Conservation (phyloP, 2,329 filamentous ascomycete species). For the Xenosphaeropsis pyriputrescens region DNA sequence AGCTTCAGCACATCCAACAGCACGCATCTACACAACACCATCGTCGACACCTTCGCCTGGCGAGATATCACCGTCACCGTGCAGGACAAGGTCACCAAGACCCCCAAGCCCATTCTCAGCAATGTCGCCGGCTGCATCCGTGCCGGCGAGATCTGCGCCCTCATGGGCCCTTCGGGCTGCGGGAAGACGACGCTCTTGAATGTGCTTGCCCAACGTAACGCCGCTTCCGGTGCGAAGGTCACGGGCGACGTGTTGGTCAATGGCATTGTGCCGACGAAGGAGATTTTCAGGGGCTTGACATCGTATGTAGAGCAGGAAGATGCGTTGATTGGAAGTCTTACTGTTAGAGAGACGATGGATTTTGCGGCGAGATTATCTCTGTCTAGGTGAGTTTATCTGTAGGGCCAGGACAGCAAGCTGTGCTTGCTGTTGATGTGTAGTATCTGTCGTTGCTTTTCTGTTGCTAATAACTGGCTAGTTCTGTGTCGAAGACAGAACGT, state of each 20-base stretch:
- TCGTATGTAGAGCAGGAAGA: conserved; percentile 84
- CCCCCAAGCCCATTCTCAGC: conserved; percentile 46
- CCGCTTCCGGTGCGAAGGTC: conserved; percentile 36
- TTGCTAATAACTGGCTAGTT: conserved; percentile 12
- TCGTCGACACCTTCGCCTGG: conserved; percentile 53
- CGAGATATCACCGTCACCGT: conserved; percentile 52
- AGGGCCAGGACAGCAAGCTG: too few relatives aligned
- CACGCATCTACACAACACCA: conserved; percentile 42
- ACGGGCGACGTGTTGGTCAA: conserved; percentile 47
- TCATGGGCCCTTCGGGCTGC: conserved; percentile 64
- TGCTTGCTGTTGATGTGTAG: background rate
- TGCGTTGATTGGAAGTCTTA: conserved; percentile 66
- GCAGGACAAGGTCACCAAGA: conserved; percentile 52
- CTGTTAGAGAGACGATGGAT: conserved; percentile 63
- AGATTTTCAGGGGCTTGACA: conserved; percentile 48
- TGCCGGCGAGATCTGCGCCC: conserved; percentile 57
- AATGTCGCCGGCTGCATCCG: conserved; percentile 47
- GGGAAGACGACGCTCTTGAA: conserved; percentile 82
- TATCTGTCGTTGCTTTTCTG: background rate
- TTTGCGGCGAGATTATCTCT: conserved; percentile 61
- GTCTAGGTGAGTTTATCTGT: conserved; percentile 25
- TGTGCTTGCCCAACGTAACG: conserved; percentile 49
- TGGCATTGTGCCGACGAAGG: conserved; percentile 34
- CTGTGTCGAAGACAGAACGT: conserved; percentile 35
- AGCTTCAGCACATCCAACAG: too few relatives aligned